These are phyloP conservation scores for Hymenotorrendiella dingleyae DNA, from an alignment of 2,329 filamentous ascomycete genomes.

Conservation along the genomic window DNA sequence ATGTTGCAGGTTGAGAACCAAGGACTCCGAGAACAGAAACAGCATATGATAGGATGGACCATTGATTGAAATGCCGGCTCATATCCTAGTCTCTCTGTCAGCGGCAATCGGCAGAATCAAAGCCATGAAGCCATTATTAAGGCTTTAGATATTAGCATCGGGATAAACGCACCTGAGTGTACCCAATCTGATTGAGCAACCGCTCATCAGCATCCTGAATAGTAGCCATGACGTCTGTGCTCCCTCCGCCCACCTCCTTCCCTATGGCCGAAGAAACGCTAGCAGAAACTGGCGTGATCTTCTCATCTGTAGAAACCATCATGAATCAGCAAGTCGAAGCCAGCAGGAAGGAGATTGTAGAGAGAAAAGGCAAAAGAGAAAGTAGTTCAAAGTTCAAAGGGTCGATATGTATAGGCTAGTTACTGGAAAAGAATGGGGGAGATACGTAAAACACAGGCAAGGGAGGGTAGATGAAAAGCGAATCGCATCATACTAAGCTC, in stretches of 20 bases:
- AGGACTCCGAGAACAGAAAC: constrained; percentile 60
- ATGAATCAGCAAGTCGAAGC: neutral
- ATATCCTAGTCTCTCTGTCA: constrained; percentile 42
- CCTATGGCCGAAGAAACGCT: neutral
- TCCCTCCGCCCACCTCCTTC: neutral
- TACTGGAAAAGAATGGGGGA: too few relatives aligned
- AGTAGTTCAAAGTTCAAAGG: too few relatives aligned
- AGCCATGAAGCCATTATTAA: too few relatives aligned
- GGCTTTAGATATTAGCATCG: neutral
- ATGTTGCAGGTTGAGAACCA: constrained; percentile 60
- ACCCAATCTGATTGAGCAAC: constrained; percentile 54
- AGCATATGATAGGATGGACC: constrained; percentile 61
- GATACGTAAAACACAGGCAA: too few relatives aligned
- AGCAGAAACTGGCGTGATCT: neutral
- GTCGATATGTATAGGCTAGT: too few relatives aligned
- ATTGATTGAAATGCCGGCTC: constrained; percentile 57
- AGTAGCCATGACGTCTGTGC: constrained; percentile 36
- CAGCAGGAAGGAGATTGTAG: too few relatives aligned
- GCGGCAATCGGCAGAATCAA: neutral
- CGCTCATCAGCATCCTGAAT: constrained; percentile 54
- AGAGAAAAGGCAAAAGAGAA: too few relatives aligned
- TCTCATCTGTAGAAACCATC: constrained; percentile 7
- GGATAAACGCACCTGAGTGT: constrained; percentile 47
- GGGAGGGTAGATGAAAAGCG: too few relatives aligned
- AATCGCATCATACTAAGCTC: too few relatives aligned